Conservation (phyloP, 192 early-diverging fungal genomes). For the Thamnidium elegans region DNA sequence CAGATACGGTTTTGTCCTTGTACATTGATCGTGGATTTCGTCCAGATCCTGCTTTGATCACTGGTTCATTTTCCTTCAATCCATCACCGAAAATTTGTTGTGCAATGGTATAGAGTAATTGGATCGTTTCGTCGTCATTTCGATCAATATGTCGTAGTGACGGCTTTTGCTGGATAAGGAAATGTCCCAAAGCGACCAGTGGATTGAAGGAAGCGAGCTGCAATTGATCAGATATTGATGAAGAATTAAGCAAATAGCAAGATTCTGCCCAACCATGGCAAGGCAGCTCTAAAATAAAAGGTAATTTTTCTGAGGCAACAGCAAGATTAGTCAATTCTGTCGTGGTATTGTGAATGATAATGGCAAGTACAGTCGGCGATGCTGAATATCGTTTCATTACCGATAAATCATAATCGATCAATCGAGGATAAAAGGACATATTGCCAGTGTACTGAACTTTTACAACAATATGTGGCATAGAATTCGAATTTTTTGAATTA, state of each 20-base stretch:
- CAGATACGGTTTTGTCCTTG: too few species aligned
- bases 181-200: conserved; percentile 14
- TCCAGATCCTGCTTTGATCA: too few species aligned
- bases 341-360: conserved; percentile 14
- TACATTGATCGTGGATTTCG: too few species aligned
- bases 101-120: conserved; percentile 7
- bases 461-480: conserved; percentile 11
- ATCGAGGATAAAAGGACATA: conserved; percentile 18
- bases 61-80: too few species aligned
- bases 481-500: conserved; percentile 10
- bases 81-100: too few species aligned
- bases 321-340: conserved; percentile 14
- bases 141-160: conserved; percentile 6
- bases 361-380: conserved; percentile 1
- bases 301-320: neutral
- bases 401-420: conserved; percentile 18
- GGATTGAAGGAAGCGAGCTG: conserved; percentile 3
- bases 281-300: conserved; percentile 11
- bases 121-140: conserved; percentile 12
- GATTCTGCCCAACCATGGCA: conserved; percentile 14
- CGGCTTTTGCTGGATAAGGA: conserved; percentile 10
- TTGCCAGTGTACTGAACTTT: conserved; percentile 12
- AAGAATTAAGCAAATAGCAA: conserved; percentile 8
- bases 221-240: conserved; percentile 11
- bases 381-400: conserved; percentile 10